Conservation (phyloP, 1,284 basidiomycete genomes). For the Pascua sp. region DNA sequence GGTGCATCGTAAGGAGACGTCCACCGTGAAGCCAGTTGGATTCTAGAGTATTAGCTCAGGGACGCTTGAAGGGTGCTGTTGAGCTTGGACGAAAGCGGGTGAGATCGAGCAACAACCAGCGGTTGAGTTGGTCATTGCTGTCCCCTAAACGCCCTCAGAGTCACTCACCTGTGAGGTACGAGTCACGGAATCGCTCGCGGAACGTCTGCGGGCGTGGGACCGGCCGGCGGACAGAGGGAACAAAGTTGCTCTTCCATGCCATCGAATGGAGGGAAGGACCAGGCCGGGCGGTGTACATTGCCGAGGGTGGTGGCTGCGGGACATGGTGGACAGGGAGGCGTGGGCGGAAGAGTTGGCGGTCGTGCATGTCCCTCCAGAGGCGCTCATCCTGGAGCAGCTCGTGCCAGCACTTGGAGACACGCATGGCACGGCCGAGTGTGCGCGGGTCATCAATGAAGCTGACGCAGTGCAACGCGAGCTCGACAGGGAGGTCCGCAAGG, state of each 20-base stretch:
- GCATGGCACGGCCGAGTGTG: slow-evolving; percentile 67
- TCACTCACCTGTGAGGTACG: slow-evolving; percentile 13
- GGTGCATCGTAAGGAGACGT: slow-evolving; percentile 66
- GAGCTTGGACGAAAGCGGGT: too few relatives aligned
- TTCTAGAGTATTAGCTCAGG: slow-evolving; percentile 61
- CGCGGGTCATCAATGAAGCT: slow-evolving; percentile 75
- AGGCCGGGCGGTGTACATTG: background rate
- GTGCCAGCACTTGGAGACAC: slow-evolving; percentile 75
- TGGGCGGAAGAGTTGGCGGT: slow-evolving; percentile 56
- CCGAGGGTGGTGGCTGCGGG: slow-evolving; percentile 12
- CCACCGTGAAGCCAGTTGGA: slow-evolving; percentile 84
- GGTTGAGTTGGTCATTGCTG: too few relatives aligned
- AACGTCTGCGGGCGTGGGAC: slow-evolving; percentile 7
- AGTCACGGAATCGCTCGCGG: slow-evolving; percentile 19
- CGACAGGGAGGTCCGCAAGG: slow-evolving; percentile 72
- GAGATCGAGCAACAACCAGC: too few relatives aligned
- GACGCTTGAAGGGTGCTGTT: too few relatives aligned
- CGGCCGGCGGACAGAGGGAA: slow-evolving; percentile 2
- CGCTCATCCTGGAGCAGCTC: slow-evolving; percentile 74
- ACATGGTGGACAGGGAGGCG: background rate
- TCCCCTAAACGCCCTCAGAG: too few relatives aligned
- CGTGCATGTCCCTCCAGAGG: slow-evolving; percentile 79
- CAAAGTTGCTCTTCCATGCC: background rate
- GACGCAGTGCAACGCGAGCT: slow-evolving; percentile 78
- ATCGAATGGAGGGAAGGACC: background rate